These are phyloP conservation scores for Polyplosphaeria fusca DNA, from an alignment of 495 filamentous ascomycete species.

Conservation along the genomic window DNA sequence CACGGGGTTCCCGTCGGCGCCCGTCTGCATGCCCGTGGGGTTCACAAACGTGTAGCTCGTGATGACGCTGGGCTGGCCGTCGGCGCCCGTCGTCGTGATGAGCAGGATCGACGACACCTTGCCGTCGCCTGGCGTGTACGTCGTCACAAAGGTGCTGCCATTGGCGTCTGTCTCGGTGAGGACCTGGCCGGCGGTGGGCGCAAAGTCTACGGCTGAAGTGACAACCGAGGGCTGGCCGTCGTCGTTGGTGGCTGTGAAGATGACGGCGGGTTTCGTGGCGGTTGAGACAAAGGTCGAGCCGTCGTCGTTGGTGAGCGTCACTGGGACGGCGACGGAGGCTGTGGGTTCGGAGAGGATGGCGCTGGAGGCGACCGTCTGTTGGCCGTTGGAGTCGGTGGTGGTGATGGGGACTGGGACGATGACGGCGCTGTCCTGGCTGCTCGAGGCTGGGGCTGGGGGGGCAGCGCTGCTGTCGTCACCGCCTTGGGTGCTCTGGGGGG, in stretches of 20 bases:
- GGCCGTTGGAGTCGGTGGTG: slow-evolving; percentile 16
- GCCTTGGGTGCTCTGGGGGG: not conserved
- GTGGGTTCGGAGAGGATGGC: slow-evolving; percentile 25
- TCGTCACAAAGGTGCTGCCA: slow-evolving; percentile 40
- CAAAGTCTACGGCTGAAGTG: slow-evolving; percentile 35
- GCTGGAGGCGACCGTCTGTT: slow-evolving; percentile 12
- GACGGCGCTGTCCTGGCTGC: slow-evolving; percentile 9
- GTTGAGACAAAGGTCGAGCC: slow-evolving; percentile 23
- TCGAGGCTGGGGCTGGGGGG: slow-evolving; percentile 11
- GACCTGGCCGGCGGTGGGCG: slow-evolving; percentile 37
- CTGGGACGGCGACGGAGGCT: slow-evolving; percentile 24
- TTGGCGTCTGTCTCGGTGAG: slow-evolving; percentile 38
- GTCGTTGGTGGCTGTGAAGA: slow-evolving; percentile 39
- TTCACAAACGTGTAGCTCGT: slow-evolving; percentile 37
- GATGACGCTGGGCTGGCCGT: slow-evolving; percentile 38
- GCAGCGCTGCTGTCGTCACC: not conserved
- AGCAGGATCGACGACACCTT: slow-evolving; percentile 35
- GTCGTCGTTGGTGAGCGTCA: slow-evolving; percentile 25
- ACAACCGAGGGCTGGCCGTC: slow-evolving; percentile 33
- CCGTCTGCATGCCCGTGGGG: slow-evolving; percentile 10
- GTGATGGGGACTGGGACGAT: slow-evolving; percentile 34
- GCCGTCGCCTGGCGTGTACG: slow-evolving; percentile 40
- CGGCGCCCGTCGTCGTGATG: slow-evolving; percentile 36
- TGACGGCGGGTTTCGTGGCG: slow-evolving; percentile 30
- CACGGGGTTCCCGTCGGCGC: not conserved